Conservation (phyloP, 495 filamentous ascomycete species). For the Penicillium tannophilum region DNA sequence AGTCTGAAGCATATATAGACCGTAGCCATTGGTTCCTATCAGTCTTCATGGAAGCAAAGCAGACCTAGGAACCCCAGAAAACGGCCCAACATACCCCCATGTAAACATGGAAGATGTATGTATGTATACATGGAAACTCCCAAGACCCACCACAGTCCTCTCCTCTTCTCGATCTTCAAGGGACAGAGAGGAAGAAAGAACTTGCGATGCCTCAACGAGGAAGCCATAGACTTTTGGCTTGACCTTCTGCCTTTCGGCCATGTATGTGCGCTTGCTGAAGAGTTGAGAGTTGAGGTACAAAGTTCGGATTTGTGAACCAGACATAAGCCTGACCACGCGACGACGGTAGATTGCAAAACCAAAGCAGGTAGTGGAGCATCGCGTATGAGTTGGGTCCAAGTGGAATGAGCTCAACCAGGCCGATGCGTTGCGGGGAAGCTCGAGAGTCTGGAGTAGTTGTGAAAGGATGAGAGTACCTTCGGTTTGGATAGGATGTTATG, state of each 20-base stretch:
- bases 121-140: slow-evolving; percentile 30
- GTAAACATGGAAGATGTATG: slow-evolving; percentile 7
- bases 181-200: not conserved
- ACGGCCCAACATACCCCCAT: slow-evolving; percentile 26
- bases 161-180: not conserved
- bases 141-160: slow-evolving; percentile 1
- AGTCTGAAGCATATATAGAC: slow-evolving; percentile 31
- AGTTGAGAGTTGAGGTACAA: slow-evolving; percentile 7
- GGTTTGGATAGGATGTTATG: not conserved
- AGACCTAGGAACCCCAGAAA: slow-evolving; percentile 48
- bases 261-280: slow-evolving; percentile 30
- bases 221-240: slow-evolving; percentile 20
- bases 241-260: slow-evolving; percentile 20
- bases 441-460: not conserved
- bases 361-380: not conserved
- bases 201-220: slow-evolving; percentile 7
- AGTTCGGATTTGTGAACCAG: slow-evolving; percentile 5
- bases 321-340: not conserved
- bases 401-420: not conserved
- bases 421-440: not conserved
- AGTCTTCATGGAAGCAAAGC: slow-evolving; percentile 48
- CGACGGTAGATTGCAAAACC: not conserved
- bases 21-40: slow-evolving; percentile 52
- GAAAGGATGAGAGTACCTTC: not conserved
- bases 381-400: not conserved